A percentile compares a stretch with the other conserved stretches of the same genome.
Conservation (phyloP, 1,284 basidiomycete genomes). For the Sanghuangporus baumii region DNA sequence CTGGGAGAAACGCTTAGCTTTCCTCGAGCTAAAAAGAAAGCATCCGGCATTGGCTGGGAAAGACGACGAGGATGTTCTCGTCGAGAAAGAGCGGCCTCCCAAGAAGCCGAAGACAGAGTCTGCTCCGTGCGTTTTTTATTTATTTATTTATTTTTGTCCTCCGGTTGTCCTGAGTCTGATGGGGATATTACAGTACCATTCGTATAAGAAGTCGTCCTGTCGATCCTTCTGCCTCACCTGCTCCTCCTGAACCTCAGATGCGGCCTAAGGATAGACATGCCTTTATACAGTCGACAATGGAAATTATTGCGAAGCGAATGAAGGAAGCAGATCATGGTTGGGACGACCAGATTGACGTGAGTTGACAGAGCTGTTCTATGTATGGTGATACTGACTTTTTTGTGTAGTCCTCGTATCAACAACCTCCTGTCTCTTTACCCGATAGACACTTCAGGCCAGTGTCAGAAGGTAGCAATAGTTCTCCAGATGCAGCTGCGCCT, state of each 20-base stretch:
- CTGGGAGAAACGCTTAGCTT: conserved; percentile 74
- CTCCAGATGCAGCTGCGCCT: conserved; percentile 29
- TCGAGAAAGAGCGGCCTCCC: conserved; percentile 66
- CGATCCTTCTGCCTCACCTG: conserved; percentile 37
- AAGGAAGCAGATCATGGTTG: conserved; percentile 77
- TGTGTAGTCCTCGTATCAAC: conserved; percentile 57
- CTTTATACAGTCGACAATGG: conserved; percentile 60
- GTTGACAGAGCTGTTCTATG: conserved; percentile 21
- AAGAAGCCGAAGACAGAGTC: conserved; percentile 46
- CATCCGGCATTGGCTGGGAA: conserved; percentile 64
- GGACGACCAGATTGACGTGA: conserved; percentile 82
- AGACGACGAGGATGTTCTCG: conserved; percentile 77
- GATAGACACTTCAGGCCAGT: conserved; percentile 63
- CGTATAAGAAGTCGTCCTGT: conserved; percentile 45
- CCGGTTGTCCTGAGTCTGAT: neutral
- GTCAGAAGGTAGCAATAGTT: conserved; percentile 32
- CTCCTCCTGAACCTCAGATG: conserved; percentile 42
- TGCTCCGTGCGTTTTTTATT: conserved; percentile 34
- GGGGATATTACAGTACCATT: neutral
- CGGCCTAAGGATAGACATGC: conserved; percentile 63
- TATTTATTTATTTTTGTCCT: conserved; percentile 1
- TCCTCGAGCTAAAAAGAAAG: conserved; percentile 79
- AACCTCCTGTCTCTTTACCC: conserved; percentile 39
- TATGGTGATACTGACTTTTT: conserved; percentile 10
- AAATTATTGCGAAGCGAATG: conserved; percentile 58